These are phyloP conservation scores for Heterobasidion irregulare DNA, from an alignment of 1,284 basidiomycete species.

Conservation along the genomic window DNA sequence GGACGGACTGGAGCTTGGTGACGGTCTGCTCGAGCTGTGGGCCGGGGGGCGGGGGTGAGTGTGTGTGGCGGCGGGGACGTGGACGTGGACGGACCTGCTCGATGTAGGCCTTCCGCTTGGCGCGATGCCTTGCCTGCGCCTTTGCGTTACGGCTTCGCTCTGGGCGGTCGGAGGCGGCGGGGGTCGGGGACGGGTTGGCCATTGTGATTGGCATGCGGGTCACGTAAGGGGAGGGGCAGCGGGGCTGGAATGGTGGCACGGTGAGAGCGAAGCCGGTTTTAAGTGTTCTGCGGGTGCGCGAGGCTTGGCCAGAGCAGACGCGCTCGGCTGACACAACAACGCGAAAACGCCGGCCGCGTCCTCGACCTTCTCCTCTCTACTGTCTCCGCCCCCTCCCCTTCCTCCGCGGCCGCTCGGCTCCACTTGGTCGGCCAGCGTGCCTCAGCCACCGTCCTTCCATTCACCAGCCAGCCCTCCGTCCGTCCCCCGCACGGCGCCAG, in stretches of 20 bases:
- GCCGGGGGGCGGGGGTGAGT: no score
- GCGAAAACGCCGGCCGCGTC: no score
- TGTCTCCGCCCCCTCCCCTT: background rate
- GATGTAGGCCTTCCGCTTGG: conserved; percentile 90
- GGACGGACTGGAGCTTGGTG: conserved; percentile 65
- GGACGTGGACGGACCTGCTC: conserved; percentile 74
- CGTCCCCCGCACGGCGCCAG: conserved; percentile 10
- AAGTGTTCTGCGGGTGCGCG: no score
- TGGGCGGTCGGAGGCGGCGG: conserved; percentile 36
- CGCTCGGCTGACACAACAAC: no score
- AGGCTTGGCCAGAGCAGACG: no score
- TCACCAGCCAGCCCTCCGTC: no score
- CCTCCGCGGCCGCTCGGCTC: conserved; percentile 2
- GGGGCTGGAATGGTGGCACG: conserved; percentile 16
- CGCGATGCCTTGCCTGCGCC: conserved; percentile 85
- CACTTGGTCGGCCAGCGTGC: background rate
- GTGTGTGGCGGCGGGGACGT: conserved; percentile 9
- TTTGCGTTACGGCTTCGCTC: conserved; percentile 81
- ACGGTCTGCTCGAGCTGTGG: conserved; percentile 74
- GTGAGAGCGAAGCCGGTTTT: no score
- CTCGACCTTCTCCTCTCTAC: no score
- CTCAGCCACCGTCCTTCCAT: background rate
- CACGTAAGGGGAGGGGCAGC: conserved; percentile 19
- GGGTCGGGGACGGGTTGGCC: conserved; percentile 4
- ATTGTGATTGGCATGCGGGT: conserved; percentile 25